phyloP scores from a whole-genome alignment of 306 rosid species.

The Quillaja saponaria region DNA sequence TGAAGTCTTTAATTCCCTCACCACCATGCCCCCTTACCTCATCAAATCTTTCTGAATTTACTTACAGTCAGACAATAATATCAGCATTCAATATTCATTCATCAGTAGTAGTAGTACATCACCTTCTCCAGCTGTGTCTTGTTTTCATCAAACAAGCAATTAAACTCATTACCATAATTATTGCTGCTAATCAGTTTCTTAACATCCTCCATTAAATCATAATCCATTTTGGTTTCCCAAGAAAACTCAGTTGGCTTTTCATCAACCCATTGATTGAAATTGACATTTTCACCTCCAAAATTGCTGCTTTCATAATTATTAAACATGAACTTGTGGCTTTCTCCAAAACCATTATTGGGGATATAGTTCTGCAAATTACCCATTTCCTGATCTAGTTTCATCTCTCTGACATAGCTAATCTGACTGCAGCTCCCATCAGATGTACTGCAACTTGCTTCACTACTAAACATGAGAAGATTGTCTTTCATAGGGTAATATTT shows the following conservation, averaged over 20 bases:
- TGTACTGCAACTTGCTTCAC: constrained; percentile 63
- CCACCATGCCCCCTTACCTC: constrained; percentile 50
- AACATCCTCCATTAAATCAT: constrained; percentile 42
- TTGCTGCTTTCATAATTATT: constrained; percentile 27
- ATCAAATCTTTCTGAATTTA: constrained; percentile 78
- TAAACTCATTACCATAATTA: constrained; percentile 14
- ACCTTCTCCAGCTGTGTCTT: constrained; percentile 51
- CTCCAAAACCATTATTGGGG: constrained; percentile 30
- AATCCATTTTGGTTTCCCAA: constrained; percentile 46
- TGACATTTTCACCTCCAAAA: constrained; percentile 22
- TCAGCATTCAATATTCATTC: constrained; percentile 2
- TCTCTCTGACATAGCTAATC: constrained; percentile 40
- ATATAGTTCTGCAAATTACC: constrained; percentile 32
- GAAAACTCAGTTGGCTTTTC: constrained; percentile 35
- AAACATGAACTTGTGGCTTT: constrained; percentile 31
- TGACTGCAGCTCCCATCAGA: constrained; percentile 73
- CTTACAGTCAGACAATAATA: constrained; percentile 49
- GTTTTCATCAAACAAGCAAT: constrained; percentile 47
- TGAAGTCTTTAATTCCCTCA: constrained; percentile 39
- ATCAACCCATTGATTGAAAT: constrained; percentile 45
- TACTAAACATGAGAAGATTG: constrained; percentile 54
- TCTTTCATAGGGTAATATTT: constrained; percentile 41
- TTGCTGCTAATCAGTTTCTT: constrained; percentile 45
- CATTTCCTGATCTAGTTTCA: constrained; percentile 52
- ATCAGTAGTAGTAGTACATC: constrained; percentile 47